Evolutionary conservation across 73 alveolate genomes (phyloP).

Genomic region (Diophrys sp.): DNA sequence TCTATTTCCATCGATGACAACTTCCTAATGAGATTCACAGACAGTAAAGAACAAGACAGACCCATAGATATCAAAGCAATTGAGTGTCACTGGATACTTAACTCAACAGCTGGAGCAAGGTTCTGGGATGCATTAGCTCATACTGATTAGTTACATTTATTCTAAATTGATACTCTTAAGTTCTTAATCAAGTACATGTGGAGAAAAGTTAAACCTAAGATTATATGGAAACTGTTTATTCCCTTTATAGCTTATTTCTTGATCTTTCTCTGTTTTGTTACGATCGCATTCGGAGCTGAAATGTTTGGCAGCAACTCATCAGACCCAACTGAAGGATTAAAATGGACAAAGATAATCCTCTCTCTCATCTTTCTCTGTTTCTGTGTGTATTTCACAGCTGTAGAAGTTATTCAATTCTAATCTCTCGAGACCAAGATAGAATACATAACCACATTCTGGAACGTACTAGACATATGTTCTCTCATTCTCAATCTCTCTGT

Average conservation of each 20-base stretch:
- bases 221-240: slow-evolving; percentile 18
- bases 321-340: slow-evolving; percentile 1
- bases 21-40: not conserved
- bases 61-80: slow-evolving; percentile 10
- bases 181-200: slow-evolving; percentile 36
- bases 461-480: slow-evolving; percentile 32
- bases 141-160: slow-evolving; percentile 30
- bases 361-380: not conserved
- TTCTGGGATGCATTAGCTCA: slow-evolving; percentile 9
- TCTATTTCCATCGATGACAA: not conserved
- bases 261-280: slow-evolving; percentile 17
- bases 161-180: slow-evolving; percentile 28
- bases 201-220: slow-evolving; percentile 15
- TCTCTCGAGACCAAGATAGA: not conserved
- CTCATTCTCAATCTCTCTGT: slow-evolving; percentile 20
- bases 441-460: slow-evolving; percentile 46
- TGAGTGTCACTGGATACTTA: slow-evolving; percentile 42
- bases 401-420: slow-evolving; percentile 15
- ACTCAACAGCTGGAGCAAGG: not conserved
- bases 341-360: not conserved
- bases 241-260: slow-evolving; percentile 41
- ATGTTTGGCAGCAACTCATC: too few relatives aligned
- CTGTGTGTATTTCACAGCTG: slow-evolving; percentile 10
- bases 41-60: not conserved
- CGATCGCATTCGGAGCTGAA: not conserved